Conservation (phyloP, 2,329 filamentous ascomycete genomes). For the Mycocentrospora acerina region DNA sequence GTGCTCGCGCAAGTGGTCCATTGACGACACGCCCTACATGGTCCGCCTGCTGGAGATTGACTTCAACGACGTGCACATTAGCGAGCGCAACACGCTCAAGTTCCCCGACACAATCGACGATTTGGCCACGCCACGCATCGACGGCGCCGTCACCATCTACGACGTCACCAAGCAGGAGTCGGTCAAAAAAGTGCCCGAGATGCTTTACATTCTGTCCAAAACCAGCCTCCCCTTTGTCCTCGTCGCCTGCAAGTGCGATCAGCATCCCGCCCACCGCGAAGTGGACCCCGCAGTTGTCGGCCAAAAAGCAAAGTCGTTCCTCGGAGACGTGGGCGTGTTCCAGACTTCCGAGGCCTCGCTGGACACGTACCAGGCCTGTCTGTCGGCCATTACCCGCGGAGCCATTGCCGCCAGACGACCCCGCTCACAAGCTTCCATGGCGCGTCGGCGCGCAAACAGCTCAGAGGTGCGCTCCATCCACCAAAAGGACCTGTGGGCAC, state of each 20-base stretch:
- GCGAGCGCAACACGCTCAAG: constrained; percentile 54
- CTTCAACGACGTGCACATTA: constrained; percentile 55
- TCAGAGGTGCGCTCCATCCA: constrained; percentile 46
- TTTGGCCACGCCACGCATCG: constrained; percentile 70
- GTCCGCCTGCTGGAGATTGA: constrained; percentile 60
- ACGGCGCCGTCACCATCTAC: constrained; percentile 84
- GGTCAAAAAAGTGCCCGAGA: constrained; percentile 71
- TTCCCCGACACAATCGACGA: constrained; percentile 62
- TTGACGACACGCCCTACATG: constrained; percentile 57
- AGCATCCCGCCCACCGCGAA: constrained; percentile 67
- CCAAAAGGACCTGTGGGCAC: constrained; percentile 40
- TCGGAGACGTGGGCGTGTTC: constrained; percentile 68
- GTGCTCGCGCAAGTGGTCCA: constrained; percentile 55
- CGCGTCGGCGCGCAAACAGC: constrained; percentile 48
- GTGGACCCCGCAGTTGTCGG: constrained; percentile 71
- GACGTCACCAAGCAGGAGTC: constrained; percentile 80
- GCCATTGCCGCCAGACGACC: constrained; percentile 66
- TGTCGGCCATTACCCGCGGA: constrained; percentile 72
- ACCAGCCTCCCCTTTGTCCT: constrained; percentile 75
- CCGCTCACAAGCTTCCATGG: constrained; percentile 40
- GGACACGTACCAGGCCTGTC: constrained; percentile 72
- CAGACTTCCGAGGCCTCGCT: constrained; percentile 70
- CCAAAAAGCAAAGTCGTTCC: constrained; percentile 60
- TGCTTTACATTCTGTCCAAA: constrained; percentile 72
- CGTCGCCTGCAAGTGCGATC: constrained; percentile 88